Evolutionary conservation across 2,329 filamentous ascomycete species (phyloP).

Genomic region (Alternaria sp.): DNA sequence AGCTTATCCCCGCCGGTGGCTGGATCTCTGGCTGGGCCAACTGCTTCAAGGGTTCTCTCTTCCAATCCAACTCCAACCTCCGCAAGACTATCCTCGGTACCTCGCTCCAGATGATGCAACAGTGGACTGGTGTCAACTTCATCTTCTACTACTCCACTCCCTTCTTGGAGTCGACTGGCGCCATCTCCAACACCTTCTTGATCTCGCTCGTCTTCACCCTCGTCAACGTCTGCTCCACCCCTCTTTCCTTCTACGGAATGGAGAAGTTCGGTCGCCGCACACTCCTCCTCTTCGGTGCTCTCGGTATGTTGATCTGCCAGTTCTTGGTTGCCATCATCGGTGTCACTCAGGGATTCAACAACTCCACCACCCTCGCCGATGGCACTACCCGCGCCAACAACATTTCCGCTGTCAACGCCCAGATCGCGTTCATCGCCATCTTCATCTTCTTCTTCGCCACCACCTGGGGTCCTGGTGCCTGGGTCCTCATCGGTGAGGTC

Average conservation of each 20-base stretch:
- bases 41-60: conserved; percentile 65
- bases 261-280: conserved; percentile 82
- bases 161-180: conserved; percentile 76
- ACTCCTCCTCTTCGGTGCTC: conserved; percentile 78
- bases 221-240: conserved; percentile 86
- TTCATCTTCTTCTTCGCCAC: conserved; percentile 83
- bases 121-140: conserved; percentile 85
- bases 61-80: conserved; percentile 58
- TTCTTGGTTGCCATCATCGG: conserved; percentile 81
- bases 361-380: neutral
- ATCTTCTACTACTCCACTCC: conserved; percentile 70
- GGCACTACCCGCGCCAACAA: neutral
- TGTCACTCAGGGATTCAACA: conserved; percentile 28
- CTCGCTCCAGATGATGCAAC: conserved; percentile 59
- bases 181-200: conserved; percentile 79
- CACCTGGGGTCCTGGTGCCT: conserved; percentile 55
- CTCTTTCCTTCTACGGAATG: conserved; percentile 85
- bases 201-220: conserved; percentile 86
- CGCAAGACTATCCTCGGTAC: conserved; percentile 57
- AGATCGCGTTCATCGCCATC: conserved; percentile 88
- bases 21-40: conserved; percentile 64
- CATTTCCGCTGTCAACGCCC: conserved; percentile 52
- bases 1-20: conserved; percentile 54
- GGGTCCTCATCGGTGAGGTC: conserved; percentile 79
- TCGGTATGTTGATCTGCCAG: conserved; percentile 85